Evolutionary conservation across 768 basidiomycete species (phyloP), one percentile per base, ranked within the genome.

Genomic region (Tulasnella sp.): DNA sequence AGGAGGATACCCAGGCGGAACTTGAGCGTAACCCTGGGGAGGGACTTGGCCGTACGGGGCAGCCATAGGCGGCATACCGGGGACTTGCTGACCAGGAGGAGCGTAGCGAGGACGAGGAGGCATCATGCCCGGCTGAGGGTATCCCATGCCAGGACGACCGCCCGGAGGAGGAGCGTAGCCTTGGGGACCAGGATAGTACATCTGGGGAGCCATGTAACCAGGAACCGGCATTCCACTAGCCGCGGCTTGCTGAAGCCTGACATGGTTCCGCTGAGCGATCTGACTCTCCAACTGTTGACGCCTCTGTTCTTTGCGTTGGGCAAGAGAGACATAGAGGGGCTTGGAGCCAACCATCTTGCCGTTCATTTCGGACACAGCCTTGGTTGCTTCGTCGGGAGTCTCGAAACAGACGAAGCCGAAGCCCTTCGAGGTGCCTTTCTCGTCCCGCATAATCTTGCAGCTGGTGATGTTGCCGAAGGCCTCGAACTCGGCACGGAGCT

Each of bases 351-450:
- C 95, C 93, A 99, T 99, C 89, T 97, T 97, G 91, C 98, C 98
- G 91, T 99, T 99, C 96, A 99, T 98, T 89, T 99, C 98, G 79
- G 96, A 95, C 81, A 99, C 96, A 81, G 98, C 98, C 89, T 99
- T 99, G 85, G 96, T 98, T 34, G 98, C 97, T 88, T 99, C 98
- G 83, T 99, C 98, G 74, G 98, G 96, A 77, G 96, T 93, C 48
- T 96, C 96, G 90, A 96, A 99, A 88, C 98, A 99, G 84, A 99
- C 98, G 86, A 99, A 99, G 83, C 98, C 98, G 85, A 99, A 99
- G 83, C 97, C 96, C 86, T 96, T 96, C 14, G 96, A 98, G 77
- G 89, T 92, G 81, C 90, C 91, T 87, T 95, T 97, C 81, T 99
- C 98, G 87, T 98, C 97, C 83, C 94, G 93, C 98, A 99, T 99